phyloP scores from a whole-genome alignment of 2,329 filamentous ascomycete species.

The Claviceps maximensis region DNA sequence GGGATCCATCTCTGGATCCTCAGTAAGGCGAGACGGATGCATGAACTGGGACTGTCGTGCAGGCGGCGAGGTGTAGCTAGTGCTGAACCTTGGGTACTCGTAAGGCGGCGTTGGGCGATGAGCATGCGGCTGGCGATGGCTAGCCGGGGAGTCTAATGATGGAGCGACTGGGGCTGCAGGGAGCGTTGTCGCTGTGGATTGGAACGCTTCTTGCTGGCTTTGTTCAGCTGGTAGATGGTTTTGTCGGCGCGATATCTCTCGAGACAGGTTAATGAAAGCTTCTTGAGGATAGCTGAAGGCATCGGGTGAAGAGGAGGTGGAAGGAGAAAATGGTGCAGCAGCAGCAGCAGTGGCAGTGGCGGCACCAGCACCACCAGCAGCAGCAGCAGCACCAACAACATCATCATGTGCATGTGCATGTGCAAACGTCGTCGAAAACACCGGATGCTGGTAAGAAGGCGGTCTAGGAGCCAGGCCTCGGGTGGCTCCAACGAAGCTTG shows the following conservation, averaged over 20 bases:
- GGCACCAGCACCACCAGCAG: not conserved
- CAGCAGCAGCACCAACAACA: not conserved
- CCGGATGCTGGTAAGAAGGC: constrained; percentile 38
- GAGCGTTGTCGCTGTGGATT: constrained; percentile 20
- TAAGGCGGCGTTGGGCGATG: constrained; percentile 15
- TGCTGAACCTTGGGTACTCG: constrained; percentile 9
- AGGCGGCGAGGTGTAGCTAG: constrained; percentile 4
- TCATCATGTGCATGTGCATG: not conserved
- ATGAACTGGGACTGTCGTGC: not conserved
- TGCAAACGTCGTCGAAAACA: constrained; percentile 14
- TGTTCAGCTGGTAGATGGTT: constrained; percentile 19
- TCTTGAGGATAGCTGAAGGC: constrained; percentile 14
- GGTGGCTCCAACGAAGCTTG: constrained; percentile 32
- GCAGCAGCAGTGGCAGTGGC: not conserved
- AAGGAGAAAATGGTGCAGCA: not conserved
- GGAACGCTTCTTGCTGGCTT: constrained; percentile 18
- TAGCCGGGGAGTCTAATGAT: constrained; percentile 42
- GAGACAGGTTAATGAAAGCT: constrained; percentile 20
- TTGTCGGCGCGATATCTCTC: constrained; percentile 5
- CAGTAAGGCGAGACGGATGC: not conserved
- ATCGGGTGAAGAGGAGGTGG: not conserved
- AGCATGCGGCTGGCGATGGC: constrained; percentile 37
- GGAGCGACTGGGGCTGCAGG: constrained; percentile 49
- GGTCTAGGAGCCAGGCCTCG: constrained; percentile 46
- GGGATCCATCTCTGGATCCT: constrained; percentile 13